A percentile compares a stretch with the other conserved stretches of the same genome.
Evolutionary conservation across 805 yeast species (phyloP).

Genomic region (Hanseniaspora clermontiae): DNA sequence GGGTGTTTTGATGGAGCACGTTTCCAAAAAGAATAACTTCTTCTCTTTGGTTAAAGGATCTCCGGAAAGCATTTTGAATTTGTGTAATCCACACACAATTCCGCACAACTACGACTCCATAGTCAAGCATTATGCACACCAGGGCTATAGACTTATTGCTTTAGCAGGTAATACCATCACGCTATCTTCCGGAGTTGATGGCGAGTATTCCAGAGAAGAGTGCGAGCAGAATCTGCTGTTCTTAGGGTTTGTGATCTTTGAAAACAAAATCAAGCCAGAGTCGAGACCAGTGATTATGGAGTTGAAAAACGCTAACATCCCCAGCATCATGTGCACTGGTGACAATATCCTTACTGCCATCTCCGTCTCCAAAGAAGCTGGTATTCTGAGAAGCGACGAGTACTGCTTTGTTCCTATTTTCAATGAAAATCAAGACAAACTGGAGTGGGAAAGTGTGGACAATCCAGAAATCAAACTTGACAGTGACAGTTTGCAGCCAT

Average conservation of each 20-base stretch:
- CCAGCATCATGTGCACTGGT: constrained; percentile 95
- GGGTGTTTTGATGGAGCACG: constrained; percentile 58
- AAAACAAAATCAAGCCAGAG: constrained; percentile 68
- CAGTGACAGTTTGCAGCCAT: constrained; percentile 45
- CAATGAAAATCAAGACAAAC: constrained; percentile 28
- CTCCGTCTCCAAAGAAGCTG: constrained; percentile 81
- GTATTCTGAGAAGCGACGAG: constrained; percentile 37
- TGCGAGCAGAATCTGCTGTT: constrained; percentile 62
- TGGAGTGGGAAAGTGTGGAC: constrained; percentile 59
- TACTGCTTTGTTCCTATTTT: constrained; percentile 53
- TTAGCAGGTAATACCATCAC: constrained; percentile 54
- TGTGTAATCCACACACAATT: constrained; percentile 58
- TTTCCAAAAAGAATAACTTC: constrained; percentile 26
- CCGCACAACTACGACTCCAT: constrained; percentile 66
- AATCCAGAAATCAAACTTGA: constrained; percentile 48
- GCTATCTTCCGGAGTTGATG: constrained; percentile 33
- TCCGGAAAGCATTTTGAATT: constrained; percentile 77
- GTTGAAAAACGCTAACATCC: constrained; percentile 53
- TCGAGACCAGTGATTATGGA: constrained; percentile 50
- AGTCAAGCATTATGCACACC: constrained; percentile 75
- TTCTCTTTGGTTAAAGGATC: constrained; percentile 80
- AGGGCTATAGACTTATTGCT: constrained; percentile 91
- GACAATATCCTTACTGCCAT: constrained; percentile 90
- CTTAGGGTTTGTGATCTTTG: constrained; percentile 82
- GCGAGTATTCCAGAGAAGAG: constrained; percentile 41